Conservation (phyloP, 225 moss, liverwort and hornwort species). For the Rhytidiadelphus loreus region DNA sequence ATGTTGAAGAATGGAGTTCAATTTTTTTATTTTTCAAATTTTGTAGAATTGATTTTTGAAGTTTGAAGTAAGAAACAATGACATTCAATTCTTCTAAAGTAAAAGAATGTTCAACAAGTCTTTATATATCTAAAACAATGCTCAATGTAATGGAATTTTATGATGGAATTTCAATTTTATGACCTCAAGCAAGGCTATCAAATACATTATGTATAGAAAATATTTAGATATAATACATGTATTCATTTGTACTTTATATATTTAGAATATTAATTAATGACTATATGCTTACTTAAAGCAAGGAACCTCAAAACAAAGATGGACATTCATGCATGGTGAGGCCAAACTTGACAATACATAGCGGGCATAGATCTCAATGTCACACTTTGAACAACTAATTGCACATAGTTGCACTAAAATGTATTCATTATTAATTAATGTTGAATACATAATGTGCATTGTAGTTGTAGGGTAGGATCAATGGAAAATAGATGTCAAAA, state of each 20-base stretch:
- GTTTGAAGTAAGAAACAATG: no score
- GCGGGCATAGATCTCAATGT: neutral
- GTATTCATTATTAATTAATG: no score
- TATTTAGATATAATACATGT: neutral
- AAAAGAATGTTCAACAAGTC: neutral
- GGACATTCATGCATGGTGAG: neutral
- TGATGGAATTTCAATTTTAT: no score
- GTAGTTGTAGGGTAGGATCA: accelerated
- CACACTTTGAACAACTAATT: neutral
- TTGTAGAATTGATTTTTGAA: no score
- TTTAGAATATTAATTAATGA: no score
- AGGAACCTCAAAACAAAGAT: neutral
- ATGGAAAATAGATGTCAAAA: neutral
- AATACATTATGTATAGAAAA: neutral
- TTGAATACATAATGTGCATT: neutral
- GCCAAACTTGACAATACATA: neutral
- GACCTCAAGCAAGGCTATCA: neutral
- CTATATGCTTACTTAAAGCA: neutral
- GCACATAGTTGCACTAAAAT: neutral
- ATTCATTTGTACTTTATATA: neutral
- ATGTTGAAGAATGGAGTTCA: no score
- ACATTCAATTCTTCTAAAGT: no score
- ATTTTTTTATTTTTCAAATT: no score
- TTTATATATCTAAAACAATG: no score
- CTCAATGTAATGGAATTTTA: no score